Evolutionary conservation across 495 filamentous ascomycete species (phyloP), one percentile per base, ranked within the genome.

Genomic region (Tuber aestivum): DNA sequence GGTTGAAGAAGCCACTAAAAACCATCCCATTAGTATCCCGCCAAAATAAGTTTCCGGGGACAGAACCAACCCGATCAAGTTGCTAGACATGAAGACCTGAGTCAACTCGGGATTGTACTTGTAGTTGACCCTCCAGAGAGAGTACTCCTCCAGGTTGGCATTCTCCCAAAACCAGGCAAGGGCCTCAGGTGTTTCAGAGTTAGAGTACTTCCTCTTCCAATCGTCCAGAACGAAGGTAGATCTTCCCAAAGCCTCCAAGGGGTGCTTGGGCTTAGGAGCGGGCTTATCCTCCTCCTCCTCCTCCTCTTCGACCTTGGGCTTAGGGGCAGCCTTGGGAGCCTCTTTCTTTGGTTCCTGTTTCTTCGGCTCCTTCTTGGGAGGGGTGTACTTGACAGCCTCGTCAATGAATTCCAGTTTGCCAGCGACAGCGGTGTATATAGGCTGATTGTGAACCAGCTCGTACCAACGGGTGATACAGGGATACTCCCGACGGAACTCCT

Each of bases 81-180:
- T 99, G 87, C 90, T 92, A 77, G 93, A 92, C 95, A 99, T 99
- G 91, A 99, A 99, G 83, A 92, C 92, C 83, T 94, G 87, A 82
- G 94, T 97, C 81, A 99, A 90, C 90, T 99, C 95, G 72, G 97
- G 90, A 86, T 97, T 95, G 89, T 98, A 98, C 89, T 97, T 97
- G 90, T 97, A 99, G 85, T 92, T 90, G 76, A 92, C 87, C 83
- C 87, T 89, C 93, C 93, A 99, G 81, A 99, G 85, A 50, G 94
- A 96, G 89, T 95, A 98, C 86, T 98, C 96, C 74, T 93, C 91
- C 83, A 94, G 88, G 76, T 94, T 94, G 86, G 89, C 89, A 83
- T 97, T 91, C 87, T 97, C 89, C 94, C 94, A 99, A 90, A 99
- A 98, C 93, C 94, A 99, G 83, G 95, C 94, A 79, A 98, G 86